Base-by-base conservation (phyloP, 192 early-diverging fungal genomes). In the Powellomyces hirtus region DNA sequence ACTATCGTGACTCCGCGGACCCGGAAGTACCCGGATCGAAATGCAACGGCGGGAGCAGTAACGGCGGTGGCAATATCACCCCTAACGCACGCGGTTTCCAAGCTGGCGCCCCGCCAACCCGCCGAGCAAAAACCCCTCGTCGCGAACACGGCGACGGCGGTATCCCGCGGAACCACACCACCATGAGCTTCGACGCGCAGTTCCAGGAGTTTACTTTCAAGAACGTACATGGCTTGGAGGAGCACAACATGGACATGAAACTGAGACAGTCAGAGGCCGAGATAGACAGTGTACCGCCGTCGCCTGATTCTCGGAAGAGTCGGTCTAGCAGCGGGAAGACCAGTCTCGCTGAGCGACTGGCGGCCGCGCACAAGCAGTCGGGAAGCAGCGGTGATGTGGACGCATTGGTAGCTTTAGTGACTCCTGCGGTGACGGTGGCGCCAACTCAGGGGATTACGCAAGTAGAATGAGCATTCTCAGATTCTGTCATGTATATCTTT, bases 131-230 rank as follows among this genome's bases (percentile, higher is more conserved):
- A 29, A 56, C 53, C 29, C 53, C 53, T 14, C 53, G 53, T 5
- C 18, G 53, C 14, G 20, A 16, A 34, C 27, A 27, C 2, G 53
- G 31, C 53, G 53, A 29, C 5, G 53, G 31, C 5, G 18, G 16
- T 16, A 14, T 29, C 4, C 53, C 29, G 26, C 53, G 53, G 6
- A 29, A 56, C 33, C n/a, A 13, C n/a, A 55, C 13, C 24, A 24
- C 13, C 52, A 37, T 18, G 11, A 42, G 40, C n/a, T 55, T 65
- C 24, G 79, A 70, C 35, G 27, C 56, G 8, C 59, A 61, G 34
- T 79, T 81, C 31, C 75, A 79, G 22, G 75, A 82, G 38, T 82
- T 82, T 62, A 82, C 75, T 0, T 82, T 76, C 55, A 82, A 77
- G 30, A 82, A 82, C 46, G 75, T 80, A 11, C 52, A 64, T 52